Evolutionary conservation across 441 rosid genomes (phyloP).

Genomic region (Adansonia grandidieri): DNA sequence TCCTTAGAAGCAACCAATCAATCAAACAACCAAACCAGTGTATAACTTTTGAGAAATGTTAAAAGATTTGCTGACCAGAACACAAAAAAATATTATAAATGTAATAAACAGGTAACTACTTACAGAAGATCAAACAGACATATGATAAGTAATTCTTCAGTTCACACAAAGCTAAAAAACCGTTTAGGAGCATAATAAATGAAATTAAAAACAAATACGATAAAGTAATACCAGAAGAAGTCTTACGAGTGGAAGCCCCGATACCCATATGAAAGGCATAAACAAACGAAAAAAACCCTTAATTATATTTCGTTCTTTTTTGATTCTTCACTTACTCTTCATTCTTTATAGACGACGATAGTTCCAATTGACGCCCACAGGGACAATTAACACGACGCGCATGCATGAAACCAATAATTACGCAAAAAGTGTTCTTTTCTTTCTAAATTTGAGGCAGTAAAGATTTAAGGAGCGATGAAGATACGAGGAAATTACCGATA

Average conservation of each 20-base stretch:
- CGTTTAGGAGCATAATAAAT: not conserved
- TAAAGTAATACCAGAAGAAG: slow-evolving; percentile 18
- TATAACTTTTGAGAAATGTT: not conserved
- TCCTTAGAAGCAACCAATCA: not conserved
- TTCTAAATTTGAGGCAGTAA: not conserved
- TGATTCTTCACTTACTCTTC: slow-evolving; percentile 6
- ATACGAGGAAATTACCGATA: slow-evolving; percentile 52
- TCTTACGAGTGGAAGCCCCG: slow-evolving; percentile 14
- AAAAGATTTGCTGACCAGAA: not conserved
- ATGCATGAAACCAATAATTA: slow-evolving; percentile 12
- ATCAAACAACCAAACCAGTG: too few species aligned
- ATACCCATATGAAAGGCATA: slow-evolving; percentile 18
- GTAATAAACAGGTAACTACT: not conserved
- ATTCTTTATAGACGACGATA: not conserved
- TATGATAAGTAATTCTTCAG: not conserved
- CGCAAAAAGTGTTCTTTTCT: not conserved
- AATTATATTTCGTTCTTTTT: not conserved
- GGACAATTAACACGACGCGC: slow-evolving; percentile 6
- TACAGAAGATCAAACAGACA: slow-evolving; percentile 4
- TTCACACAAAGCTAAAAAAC: not conserved
- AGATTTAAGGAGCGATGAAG: not conserved
- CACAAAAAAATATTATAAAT: not conserved
- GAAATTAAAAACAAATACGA: not conserved
- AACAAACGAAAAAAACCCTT: not conserved
- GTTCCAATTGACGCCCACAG: not conserved